Evolutionary conservation across 495 filamentous ascomycete species (phyloP), one percentile per base, ranked within the genome.

Genomic region (Neurospora sp.): DNA sequence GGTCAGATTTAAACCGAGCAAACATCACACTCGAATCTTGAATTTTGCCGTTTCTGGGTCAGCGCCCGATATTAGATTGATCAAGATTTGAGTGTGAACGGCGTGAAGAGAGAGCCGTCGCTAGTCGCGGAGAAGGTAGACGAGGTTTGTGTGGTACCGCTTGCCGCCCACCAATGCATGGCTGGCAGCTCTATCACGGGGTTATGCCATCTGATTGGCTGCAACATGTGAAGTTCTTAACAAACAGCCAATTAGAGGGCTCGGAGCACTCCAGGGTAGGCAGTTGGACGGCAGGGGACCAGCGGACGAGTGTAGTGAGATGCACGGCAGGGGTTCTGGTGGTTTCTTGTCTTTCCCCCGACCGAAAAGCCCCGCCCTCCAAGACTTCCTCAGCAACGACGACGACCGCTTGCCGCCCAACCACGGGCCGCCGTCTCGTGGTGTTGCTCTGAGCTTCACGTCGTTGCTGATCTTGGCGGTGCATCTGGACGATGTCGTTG

Each of bases 111-210:
- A 20, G 42, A 3, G 37, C 31, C 31, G 31, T 71, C 4, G 73
- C 59, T 70, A 68, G 71, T 71, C 71, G 71, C 72, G 53, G 53
- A 31, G 53, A 61, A 31, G 22, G 22, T 18, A 35, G 53, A 65
- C 6, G 53, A 65, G 53, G 27, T 65, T 65, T 73, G 75, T 74
- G 77, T 76, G 77, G 76, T 75, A 74, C 72, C 68, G 79, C 75
- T 80, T 81, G 73, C 79, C 80, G 80, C 80, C 78, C 75, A 75
- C 71, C 74, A 71, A 76, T 80, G 79, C 80, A 79, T 76, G 76
- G 69, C 73, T 72, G 75, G 75, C 79, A 79, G 77, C 76, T 76
- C 72, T 74, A 78, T 82, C 80, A 82, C 80, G 72, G 74, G 70
- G 47, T 69, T 71, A 39, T 39, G 68, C 18, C 16, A 12, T 35